Evolutionary conservation across 768 basidiomycete species (phyloP).

Genomic region (Tylopilus subfusipes): DNA sequence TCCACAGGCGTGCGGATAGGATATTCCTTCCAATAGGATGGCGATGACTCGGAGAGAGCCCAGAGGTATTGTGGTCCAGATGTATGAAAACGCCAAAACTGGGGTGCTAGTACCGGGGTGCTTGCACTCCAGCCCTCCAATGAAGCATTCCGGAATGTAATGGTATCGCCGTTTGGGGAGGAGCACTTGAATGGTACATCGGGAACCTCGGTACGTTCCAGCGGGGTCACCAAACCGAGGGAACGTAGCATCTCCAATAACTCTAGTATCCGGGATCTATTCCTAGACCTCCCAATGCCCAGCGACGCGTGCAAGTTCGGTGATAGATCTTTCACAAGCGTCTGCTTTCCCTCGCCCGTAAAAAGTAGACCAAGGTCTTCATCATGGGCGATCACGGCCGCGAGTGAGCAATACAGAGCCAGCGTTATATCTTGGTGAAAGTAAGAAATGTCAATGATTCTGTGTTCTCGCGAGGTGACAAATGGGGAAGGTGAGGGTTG

Average conservation of each 20-base stretch:
- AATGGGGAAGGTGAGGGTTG: constrained; percentile 34
- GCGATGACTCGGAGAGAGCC: constrained; percentile 47
- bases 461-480: constrained; percentile 49
- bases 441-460: constrained; percentile 57
- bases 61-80: constrained; percentile 59
- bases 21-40: constrained; percentile 53
- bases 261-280: constrained; percentile 59
- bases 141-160: constrained; percentile 43
- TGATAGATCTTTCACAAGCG: constrained; percentile 53
- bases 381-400: constrained; percentile 53
- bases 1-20: constrained; percentile 38
- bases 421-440: constrained; percentile 65
- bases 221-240: constrained; percentile 58
- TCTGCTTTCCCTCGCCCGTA: constrained; percentile 45
- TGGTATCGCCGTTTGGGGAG: constrained; percentile 42
- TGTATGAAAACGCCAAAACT: constrained; percentile 61
- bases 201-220: constrained; percentile 42
- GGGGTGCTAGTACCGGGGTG: constrained; percentile 47
- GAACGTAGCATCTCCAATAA: constrained; percentile 55
- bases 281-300: constrained; percentile 55
- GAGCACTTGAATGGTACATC: constrained; percentile 46
- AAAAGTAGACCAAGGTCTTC: constrained; percentile 56
- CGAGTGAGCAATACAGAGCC: constrained; percentile 58
- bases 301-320: constrained; percentile 45
- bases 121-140: constrained; percentile 43